phyloP scores from a whole-genome alignment of 768 basidiomycete genomes.

The Serendipita sp. region DNA sequence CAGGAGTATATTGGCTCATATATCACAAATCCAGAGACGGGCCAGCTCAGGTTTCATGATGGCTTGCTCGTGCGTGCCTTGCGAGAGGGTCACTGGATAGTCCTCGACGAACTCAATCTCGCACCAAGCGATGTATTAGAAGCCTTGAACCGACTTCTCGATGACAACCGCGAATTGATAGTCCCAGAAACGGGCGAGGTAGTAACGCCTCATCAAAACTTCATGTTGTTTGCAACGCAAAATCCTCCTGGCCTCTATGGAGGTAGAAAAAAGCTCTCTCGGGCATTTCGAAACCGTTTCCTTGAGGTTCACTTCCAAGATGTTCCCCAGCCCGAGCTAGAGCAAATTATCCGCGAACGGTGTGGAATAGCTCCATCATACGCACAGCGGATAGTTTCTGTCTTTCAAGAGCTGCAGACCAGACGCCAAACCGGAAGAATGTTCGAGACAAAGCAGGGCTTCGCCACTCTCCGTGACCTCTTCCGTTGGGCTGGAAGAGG shows the following conservation, averaged over 20 bases:
- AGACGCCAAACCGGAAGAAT: conserved; percentile 80
- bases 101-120: conserved; percentile 91
- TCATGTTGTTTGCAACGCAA: conserved; percentile 97
- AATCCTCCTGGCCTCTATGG: conserved; percentile 94
- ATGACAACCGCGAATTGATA: conserved; percentile 92
- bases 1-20: conserved; percentile 98
- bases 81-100: conserved; percentile 89
- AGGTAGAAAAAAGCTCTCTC: conserved; percentile 83
- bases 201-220: conserved; percentile 81
- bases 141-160: conserved; percentile 87
- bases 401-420: conserved; percentile 87
- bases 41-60: conserved; percentile 90
- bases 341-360: conserved; percentile 83
- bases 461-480: conserved; percentile 89
- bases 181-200: conserved; percentile 95
- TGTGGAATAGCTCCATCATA: conserved; percentile 85
- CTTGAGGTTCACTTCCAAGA: conserved; percentile 96
- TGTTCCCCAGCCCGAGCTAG: conserved; percentile 84
- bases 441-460: conserved; percentile 95
- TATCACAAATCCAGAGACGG: conserved; percentile 77
- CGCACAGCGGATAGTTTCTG: conserved; percentile 73
- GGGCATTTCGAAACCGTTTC: conserved; percentile 94
- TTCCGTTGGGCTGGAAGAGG: conserved; percentile 94
- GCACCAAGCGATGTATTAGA: conserved; percentile 97
- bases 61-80: conserved; percentile 87